phyloP scores from a whole-genome alignment of 2,329 filamentous ascomycete genomes.

The Xylaria polymorpha region DNA sequence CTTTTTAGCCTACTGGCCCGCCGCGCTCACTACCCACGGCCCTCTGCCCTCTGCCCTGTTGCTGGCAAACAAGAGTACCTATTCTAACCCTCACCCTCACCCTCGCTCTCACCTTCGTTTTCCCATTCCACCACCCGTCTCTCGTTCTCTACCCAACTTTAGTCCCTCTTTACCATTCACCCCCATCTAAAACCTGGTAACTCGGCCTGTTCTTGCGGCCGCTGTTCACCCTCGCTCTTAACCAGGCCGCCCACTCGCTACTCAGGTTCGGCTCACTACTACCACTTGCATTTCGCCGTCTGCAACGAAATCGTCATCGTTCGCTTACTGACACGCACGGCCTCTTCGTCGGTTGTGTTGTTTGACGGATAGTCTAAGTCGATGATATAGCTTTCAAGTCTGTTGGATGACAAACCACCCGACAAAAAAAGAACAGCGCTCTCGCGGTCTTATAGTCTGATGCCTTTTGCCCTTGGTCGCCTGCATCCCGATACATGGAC shows the following conservation, averaged over 20 bases:
- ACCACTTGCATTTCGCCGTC: slow-evolving; percentile 30
- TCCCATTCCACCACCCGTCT: slow-evolving; percentile 20
- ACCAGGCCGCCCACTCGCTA: slow-evolving; percentile 33
- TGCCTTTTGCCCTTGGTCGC: slow-evolving; percentile 28
- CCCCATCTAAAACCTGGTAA: slow-evolving; percentile 14
- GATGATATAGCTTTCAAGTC: slow-evolving; percentile 11
- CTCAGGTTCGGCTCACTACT: slow-evolving; percentile 34
- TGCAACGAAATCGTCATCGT: slow-evolving; percentile 1
- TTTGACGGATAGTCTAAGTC: slow-evolving; percentile 8
- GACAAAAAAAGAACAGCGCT: slow-evolving; percentile 6
- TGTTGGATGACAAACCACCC: slow-evolving; percentile 15
- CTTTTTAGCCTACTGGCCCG: slow-evolving; percentile 40
- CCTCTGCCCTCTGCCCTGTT: neutral
- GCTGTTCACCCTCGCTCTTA: slow-evolving; percentile 12
- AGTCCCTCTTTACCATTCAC: slow-evolving; percentile 12
- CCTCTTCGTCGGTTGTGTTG: slow-evolving; percentile 10
- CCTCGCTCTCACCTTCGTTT: slow-evolving; percentile 18
- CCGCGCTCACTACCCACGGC: slow-evolving; percentile 21
- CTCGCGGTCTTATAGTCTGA: slow-evolving; percentile 25
- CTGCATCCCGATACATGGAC: slow-evolving; percentile 36
- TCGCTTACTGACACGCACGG: slow-evolving; percentile 29
- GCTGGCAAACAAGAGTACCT: slow-evolving; percentile 31
- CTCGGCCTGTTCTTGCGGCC: slow-evolving; percentile 31
- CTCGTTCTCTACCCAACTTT: slow-evolving; percentile 18
- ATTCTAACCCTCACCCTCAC: slow-evolving; percentile 13